Conservation (phyloP, 176 grass and related monocot genomes). For the Panicum miliaceum region DNA sequence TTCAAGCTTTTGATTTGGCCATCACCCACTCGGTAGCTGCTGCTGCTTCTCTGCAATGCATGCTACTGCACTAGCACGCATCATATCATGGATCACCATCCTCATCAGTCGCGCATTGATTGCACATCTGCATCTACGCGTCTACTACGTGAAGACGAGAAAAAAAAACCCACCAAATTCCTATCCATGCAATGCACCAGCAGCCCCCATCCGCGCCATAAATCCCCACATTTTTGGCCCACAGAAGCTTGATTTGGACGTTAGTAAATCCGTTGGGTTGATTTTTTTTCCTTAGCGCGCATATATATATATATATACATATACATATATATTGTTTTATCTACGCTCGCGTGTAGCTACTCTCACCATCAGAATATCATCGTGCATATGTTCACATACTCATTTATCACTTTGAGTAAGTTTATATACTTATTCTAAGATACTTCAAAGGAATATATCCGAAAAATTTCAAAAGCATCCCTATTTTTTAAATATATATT, state of each 20-base stretch:
- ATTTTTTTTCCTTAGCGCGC: not conserved
- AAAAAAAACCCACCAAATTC: not conserved
- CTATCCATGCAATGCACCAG: not conserved
- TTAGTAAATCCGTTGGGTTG: not conserved
- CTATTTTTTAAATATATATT: too few relatives aligned
- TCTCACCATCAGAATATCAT: too few relatives aligned
- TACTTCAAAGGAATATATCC: too few relatives aligned
- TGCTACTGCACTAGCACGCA: not conserved
- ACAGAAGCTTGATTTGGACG: not conserved
- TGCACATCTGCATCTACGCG: constrained; percentile 31
- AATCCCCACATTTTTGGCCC: constrained; percentile 36
- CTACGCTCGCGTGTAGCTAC: too few relatives aligned
- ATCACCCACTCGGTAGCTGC: not conserved
- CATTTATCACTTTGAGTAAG: too few relatives aligned
- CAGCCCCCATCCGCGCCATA: constrained; percentile 18
- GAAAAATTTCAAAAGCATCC: too few relatives aligned
- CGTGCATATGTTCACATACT: too few relatives aligned
- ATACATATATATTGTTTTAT: too few relatives aligned
- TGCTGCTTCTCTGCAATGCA: not conserved
- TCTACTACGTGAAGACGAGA: constrained; percentile 34
- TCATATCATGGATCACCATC: constrained; percentile 20
- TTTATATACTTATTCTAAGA: too few relatives aligned
- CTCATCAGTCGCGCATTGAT: constrained; percentile 7
- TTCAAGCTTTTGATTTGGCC: not conserved
- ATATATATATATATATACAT: not conserved